Evolutionary conservation across 176 grass and related monocot genomes (phyloP), one percentile per base, ranked within the genome.

Genomic region (Metroxylon sagu): DNA sequence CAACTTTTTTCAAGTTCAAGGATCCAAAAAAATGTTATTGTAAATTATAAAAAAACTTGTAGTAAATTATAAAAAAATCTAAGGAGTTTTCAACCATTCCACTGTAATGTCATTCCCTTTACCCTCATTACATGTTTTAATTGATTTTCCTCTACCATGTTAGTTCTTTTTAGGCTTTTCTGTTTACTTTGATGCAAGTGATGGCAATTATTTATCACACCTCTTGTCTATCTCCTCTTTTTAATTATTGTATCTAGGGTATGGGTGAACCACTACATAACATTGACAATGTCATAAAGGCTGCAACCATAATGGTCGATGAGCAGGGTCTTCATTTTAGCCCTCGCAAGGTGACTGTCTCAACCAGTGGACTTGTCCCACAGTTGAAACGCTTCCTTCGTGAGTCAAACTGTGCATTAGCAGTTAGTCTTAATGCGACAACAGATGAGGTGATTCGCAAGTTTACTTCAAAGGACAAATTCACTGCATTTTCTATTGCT

Each of bases 231-330:
- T 28, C 76, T 19, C 39, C 60, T 59, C 10, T 79, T 71, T 67
- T 19, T 73, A 19, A 49, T 39, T 75, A 43, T 43, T 43, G 35
- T 79, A 0, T 81, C 27, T 60, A 98, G 93, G 88, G 93, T 31
- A 98, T 89, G 93, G 84, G 93, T 27, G 93, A 98, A 69, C 88
- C 84, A 4, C 71, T 98, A 60, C 88, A 98, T 73, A 92, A 98
- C 31, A 80, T 98, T 80, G 87, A 92, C 43, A 92, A 81, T 78
- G 84, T 98, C n/a, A 59, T 92, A 49, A 92, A 89, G 70, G 84
- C 84, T 4, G 59, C 81, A 48, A 68, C 81, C 31, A 98, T 98
- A 81, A 89, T 92, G 88, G 93, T 98, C 51, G 73, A 92, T 65
- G 79, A 89, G 29, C 84, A 92, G 75, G 93, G 88, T 27, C 84